A percentile compares a stretch with the other conserved stretches of the same genome.
phyloP scores from a whole-genome alignment of 495 filamentous ascomycete species.

The Lophiostoma macrostomum region DNA sequence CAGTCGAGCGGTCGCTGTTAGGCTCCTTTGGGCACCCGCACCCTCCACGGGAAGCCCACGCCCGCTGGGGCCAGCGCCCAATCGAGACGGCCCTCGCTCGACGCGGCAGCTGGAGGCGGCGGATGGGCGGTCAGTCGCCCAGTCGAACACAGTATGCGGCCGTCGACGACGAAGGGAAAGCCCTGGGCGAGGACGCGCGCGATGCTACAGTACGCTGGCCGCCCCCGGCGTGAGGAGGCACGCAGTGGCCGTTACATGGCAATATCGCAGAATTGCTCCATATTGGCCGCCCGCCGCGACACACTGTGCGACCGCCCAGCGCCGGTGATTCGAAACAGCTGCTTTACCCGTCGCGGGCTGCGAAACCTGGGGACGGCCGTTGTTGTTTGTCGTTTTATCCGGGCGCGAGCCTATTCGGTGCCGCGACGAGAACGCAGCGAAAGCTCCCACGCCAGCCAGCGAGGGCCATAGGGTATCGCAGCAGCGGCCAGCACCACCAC shows the following conservation, averaged over 20 bases:
- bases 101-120: no score
- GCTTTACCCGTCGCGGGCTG: conserved; percentile 28
- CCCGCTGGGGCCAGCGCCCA: background rate
- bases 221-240: background rate
- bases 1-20: no score
- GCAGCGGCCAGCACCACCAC: background rate
- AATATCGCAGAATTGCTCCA: conserved; percentile 32
- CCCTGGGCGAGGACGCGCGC: background rate
- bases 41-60: no score
- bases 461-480: background rate
- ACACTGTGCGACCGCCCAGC: conserved; percentile 25
- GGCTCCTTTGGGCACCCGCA: no score
- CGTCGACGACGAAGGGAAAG: background rate
- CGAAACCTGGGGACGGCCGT: conserved; percentile 30
- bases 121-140: no score
- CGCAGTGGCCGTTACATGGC: conserved; percentile 15
- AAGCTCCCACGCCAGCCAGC: background rate
- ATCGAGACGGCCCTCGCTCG: no score
- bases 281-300: conserved; percentile 20
- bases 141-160: no score
- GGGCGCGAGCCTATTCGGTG: conserved; percentile 24
- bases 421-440: conserved; percentile 15
- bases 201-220: conserved; percentile 29
- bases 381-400: conserved; percentile 30
- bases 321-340: conserved; percentile 27